These are phyloP conservation scores for Neckera pumila DNA, from an alignment of 225 moss, liverwort and hornwort genomes.

Conservation along the genomic window DNA sequence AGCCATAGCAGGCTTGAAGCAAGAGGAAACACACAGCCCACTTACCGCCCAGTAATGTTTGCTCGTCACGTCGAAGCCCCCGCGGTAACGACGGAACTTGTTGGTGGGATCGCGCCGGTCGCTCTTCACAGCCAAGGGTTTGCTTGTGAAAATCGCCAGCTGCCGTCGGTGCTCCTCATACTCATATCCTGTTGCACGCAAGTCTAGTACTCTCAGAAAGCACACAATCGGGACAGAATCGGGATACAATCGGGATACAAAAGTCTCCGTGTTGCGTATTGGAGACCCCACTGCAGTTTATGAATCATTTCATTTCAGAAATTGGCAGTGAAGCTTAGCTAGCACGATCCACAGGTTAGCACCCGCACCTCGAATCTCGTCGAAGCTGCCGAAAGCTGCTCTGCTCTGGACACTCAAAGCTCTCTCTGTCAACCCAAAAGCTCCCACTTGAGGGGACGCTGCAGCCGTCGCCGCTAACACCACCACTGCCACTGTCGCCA, in stretches of 20 bases:
- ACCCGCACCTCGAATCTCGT: not conserved
- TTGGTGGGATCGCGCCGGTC: conserved; percentile 55
- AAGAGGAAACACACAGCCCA: not conserved
- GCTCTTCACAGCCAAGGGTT: conserved; percentile 52
- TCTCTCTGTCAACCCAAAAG: not conserved
- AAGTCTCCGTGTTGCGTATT: not conserved
- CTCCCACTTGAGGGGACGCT: not conserved
- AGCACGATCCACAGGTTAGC: not conserved
- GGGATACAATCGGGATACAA: not conserved
- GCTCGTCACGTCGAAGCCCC: conserved; percentile 55
- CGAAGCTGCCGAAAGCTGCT: not conserved
- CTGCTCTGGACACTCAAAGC: not conserved
- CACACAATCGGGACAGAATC: not conserved
- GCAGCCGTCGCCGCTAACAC: not conserved
- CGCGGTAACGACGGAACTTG: conserved; percentile 45
- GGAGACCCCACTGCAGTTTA: not conserved
- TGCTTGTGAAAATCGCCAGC: conserved; percentile 2
- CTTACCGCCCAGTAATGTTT: conserved; percentile 76
- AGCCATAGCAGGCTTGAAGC: not conserved
- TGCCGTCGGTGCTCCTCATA: not conserved
- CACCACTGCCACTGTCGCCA: not conserved
- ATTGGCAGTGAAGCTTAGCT: not conserved
- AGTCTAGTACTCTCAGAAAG: not conserved
- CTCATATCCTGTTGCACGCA: not conserved
- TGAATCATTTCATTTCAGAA: too few species aligned